Conservation (phyloP, 352 stramenopile genomes). For the Pythium brassicae region DNA sequence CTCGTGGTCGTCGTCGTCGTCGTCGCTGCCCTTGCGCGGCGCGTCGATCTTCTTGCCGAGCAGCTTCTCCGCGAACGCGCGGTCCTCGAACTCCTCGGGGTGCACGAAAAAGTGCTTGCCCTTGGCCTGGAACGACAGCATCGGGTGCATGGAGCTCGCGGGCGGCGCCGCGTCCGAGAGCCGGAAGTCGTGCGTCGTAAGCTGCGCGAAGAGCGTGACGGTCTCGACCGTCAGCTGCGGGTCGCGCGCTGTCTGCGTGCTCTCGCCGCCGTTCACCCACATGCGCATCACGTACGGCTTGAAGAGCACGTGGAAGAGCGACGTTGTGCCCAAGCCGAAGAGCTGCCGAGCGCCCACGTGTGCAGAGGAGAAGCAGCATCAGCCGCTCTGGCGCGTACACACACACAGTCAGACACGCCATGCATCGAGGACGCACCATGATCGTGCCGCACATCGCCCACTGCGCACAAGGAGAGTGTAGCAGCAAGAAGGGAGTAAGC, state of each 20-base stretch:
- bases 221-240: slow-evolving; percentile 60
- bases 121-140: slow-evolving; percentile 75
- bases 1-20: slow-evolving; percentile 11
- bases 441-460: slow-evolving; percentile 88
- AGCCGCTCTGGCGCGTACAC: too few species aligned
- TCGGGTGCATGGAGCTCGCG: slow-evolving; percentile 71
- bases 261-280: slow-evolving; percentile 38
- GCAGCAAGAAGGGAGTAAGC: too few species aligned
- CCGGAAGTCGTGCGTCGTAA: slow-evolving; percentile 45
- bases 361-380: neutral
- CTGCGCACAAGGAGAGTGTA: slow-evolving; percentile 8
- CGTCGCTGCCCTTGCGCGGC: slow-evolving; percentile 17
- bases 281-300: slow-evolving; percentile 84
- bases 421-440: slow-evolving; percentile 36
- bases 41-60: slow-evolving; percentile 33
- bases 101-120: slow-evolving; percentile 78
- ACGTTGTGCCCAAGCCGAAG: slow-evolving; percentile 79
- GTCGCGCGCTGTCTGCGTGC: slow-evolving; percentile 19
- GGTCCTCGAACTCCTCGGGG: slow-evolving; percentile 62
- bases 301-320: slow-evolving; percentile 82
- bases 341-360: slow-evolving; percentile 20
- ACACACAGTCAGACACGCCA: neutral
- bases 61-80: slow-evolving; percentile 53
- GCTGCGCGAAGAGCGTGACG: slow-evolving; percentile 61
- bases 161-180: slow-evolving; percentile 56